Conservation (phyloP, 768 basidiomycete species). For the Termitomyces titanicus region DNA sequence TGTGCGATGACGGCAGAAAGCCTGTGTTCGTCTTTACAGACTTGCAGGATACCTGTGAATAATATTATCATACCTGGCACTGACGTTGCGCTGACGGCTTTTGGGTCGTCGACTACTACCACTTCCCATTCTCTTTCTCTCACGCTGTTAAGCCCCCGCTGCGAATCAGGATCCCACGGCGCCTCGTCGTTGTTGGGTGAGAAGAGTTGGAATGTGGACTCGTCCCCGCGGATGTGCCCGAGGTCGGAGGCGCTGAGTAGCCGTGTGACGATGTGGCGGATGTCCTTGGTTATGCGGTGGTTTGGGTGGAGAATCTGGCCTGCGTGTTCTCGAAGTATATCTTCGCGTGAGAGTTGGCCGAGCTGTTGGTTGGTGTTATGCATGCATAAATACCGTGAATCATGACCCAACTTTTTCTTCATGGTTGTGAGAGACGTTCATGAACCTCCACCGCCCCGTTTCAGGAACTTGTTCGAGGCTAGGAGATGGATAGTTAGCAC, state of each 20-base stretch:
- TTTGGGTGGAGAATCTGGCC: slow-evolving; percentile 57
- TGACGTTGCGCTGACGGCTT: slow-evolving; percentile 75
- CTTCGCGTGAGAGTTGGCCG: slow-evolving; percentile 32
- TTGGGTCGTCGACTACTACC: slow-evolving; percentile 71
- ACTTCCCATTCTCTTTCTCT: slow-evolving; percentile 58
- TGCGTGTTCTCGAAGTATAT: slow-evolving; percentile 50
- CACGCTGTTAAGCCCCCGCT: slow-evolving; percentile 26
- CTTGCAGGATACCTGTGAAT: slow-evolving; percentile 83
- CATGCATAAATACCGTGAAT: too few species aligned
- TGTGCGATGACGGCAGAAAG: slow-evolving; percentile 84
- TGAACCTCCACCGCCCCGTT: slow-evolving; percentile 86
- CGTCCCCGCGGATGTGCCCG: slow-evolving; percentile 45
- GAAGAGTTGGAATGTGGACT: too few species aligned
- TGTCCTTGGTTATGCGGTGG: slow-evolving; percentile 63
- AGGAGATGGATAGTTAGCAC: not conserved
- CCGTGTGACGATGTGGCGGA: slow-evolving; percentile 63
- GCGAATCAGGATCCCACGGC: slow-evolving; percentile 31
- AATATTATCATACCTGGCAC: slow-evolving; percentile 79
- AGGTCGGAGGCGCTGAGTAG: slow-evolving; percentile 73
- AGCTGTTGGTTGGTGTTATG: too few species aligned
- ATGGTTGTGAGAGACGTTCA: slow-evolving; percentile 60
- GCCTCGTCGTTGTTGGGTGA: slow-evolving; percentile 10
- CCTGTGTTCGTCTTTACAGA: slow-evolving; percentile 75
- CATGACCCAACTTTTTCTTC: slow-evolving; percentile 51
- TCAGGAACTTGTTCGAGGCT: slow-evolving; percentile 85